A percentile compares a stretch with the other conserved stretches of the same genome.
Conservation (phyloP, 2,329 filamentous ascomycete genomes). For the Trichoderma sp. region DNA sequence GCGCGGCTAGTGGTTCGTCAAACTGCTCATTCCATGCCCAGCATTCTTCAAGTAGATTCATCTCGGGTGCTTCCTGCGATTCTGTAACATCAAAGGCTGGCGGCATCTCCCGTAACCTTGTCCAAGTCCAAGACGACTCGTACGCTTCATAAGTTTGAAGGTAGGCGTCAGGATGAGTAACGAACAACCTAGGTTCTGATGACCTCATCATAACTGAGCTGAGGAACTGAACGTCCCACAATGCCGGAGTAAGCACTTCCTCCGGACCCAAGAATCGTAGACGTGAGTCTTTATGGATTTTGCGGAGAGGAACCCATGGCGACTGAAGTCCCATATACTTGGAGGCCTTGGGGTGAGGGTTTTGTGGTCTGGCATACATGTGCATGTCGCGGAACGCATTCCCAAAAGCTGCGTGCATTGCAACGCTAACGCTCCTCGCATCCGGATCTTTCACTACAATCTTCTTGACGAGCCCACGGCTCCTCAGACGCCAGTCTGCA, state of each 20-base stretch:
- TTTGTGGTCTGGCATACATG: constrained; percentile 35
- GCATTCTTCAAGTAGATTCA: constrained; percentile 63
- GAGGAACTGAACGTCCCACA: constrained; percentile 73
- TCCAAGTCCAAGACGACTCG: constrained; percentile 69
- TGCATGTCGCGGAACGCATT: constrained; percentile 53
- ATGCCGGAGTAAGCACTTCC: constrained; percentile 71
- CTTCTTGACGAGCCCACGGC: constrained; percentile 69
- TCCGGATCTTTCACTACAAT: constrained; percentile 64
- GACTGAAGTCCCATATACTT: constrained; percentile 64
- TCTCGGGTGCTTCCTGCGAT: constrained; percentile 56
- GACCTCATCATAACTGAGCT: constrained; percentile 73
- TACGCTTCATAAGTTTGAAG: constrained; percentile 62
- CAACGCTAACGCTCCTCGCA: constrained; percentile 66
- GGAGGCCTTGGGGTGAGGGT: constrained; percentile 36
- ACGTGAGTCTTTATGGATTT: constrained; percentile 71
- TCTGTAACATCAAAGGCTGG: constrained; percentile 53
- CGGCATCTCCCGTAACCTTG: constrained; percentile 63
- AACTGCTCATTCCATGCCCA: constrained; percentile 68
- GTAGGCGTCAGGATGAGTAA: constrained; percentile 76
- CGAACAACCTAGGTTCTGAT: constrained; percentile 67
- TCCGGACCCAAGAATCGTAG: constrained; percentile 69
- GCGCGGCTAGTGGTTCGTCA: constrained; percentile 56
- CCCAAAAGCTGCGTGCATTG: constrained; percentile 64
- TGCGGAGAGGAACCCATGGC: constrained; percentile 73
- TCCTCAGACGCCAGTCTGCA: constrained; percentile 71